These are phyloP conservation scores for Cladosporium sp. DNA, from an alignment of 2,329 filamentous ascomycete species.

Conservation along the genomic window DNA sequence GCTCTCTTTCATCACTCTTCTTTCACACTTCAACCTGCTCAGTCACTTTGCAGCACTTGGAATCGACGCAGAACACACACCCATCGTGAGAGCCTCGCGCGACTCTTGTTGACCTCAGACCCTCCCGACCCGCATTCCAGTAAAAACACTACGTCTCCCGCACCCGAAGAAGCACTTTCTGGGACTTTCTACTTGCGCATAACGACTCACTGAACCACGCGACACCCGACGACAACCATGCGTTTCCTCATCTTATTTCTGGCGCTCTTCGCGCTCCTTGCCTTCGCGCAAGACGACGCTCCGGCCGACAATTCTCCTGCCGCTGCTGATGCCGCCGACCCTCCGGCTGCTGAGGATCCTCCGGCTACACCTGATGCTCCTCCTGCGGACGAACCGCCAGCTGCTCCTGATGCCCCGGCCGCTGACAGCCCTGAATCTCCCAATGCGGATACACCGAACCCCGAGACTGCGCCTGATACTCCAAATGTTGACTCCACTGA, in stretches of 20 bases:
- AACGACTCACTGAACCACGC: not conserved
- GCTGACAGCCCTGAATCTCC: not conserved
- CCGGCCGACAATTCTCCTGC: not conserved
- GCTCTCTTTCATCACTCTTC: not conserved
- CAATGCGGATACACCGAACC: no score
- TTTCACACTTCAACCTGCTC: not conserved
- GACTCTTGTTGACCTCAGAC: constrained; percentile 5
- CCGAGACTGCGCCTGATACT: not conserved
- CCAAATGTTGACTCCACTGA: not conserved
- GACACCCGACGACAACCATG: constrained; percentile 1
- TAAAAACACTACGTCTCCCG: not conserved
- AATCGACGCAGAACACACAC: no score
- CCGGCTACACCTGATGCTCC: not conserved
- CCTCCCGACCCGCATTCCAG: constrained; percentile 6
- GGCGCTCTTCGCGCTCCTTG: not conserved
- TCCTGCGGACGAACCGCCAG: not conserved
- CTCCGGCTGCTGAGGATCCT: not conserved
- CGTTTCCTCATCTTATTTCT: constrained; percentile 3
- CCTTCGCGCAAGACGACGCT: not conserved
- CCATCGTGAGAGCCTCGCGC: not conserved
- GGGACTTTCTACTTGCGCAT: no score
- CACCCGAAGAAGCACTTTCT: no score
- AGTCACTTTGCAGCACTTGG: not conserved
- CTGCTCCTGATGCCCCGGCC: no score
- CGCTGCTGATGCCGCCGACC: not conserved